Base-by-base conservation (phyloP, 768 basidiomycete species). In the Mycena vulgaris region DNA sequence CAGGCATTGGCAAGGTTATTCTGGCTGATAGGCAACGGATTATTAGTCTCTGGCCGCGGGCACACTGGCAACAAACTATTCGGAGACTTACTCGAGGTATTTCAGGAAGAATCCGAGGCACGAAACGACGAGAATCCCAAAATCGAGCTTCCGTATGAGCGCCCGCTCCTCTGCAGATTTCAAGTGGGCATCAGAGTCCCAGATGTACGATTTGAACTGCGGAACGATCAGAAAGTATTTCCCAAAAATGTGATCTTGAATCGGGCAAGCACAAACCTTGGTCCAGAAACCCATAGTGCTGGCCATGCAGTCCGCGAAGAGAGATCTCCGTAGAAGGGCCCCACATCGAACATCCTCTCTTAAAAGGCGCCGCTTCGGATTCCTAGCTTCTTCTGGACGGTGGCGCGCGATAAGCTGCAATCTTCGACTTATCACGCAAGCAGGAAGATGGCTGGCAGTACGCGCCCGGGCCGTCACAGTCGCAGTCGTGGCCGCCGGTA, bases 51-150 rank as follows among this genome's bases (percentile, higher is more conserved):
- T n/a, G n/a, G 35, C 13, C 16, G 11, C 19, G 4, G 14, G 40
- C n/a, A 55, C 10, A 49, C 25, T n/a, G n/a, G n/a, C n/a, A 23
- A 25, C 10, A 1, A 48, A 35, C 25, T 21, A 40, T 39, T 16
- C 16, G 7, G 16, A 21, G 55, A 63, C 70, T 16, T 61, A 70
- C 73, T 78, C 77, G 21, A 78, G 66, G 68, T 78, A 78, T 39
- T 76, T 72, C 66, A 78, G 64, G 58, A 76, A 75, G n/a, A 76
- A 78, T 10, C 77, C 76, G 1, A 76, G 52, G 49, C 77, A 78
- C 5, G 74, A 69, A 42, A 75, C 75, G n/a, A 75, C 56, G 7
- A 76, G 60, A 19, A 78, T 78, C 3, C 77, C 77, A 62, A 75
- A 76, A 39, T 76, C 77, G 35, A 78, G 73, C 71, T 78, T 78